These are phyloP conservation scores for Epichloe hybrida DNA, from an alignment of 2,329 filamentous ascomycete genomes.

Conservation along the genomic window DNA sequence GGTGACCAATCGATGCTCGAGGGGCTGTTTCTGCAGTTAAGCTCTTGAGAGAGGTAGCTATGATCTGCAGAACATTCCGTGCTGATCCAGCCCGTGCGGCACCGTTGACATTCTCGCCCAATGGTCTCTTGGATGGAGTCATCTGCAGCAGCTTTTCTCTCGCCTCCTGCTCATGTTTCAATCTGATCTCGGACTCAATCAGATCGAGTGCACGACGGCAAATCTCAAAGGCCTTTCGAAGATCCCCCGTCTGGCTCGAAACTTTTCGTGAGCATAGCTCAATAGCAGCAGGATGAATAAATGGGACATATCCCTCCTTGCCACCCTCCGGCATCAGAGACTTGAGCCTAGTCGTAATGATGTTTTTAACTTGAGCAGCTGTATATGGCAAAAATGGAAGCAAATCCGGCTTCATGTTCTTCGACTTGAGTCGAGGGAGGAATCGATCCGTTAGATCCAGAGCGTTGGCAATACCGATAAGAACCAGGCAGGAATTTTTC, in stretches of 20 bases:
- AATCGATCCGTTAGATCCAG: slow-evolving; percentile 92
- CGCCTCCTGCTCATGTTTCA: slow-evolving; percentile 53
- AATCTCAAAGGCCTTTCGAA: slow-evolving; percentile 92
- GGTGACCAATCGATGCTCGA: slow-evolving; percentile 75
- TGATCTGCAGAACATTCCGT: slow-evolving; percentile 31
- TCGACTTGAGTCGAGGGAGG: slow-evolving; percentile 80
- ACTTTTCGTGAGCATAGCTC: slow-evolving; percentile 92
- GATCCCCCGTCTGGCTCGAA: slow-evolving; percentile 86
- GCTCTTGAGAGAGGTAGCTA: slow-evolving; percentile 40
- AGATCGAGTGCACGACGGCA: slow-evolving; percentile 80
- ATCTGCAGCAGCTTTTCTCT: slow-evolving; percentile 42
- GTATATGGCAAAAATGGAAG: slow-evolving; percentile 98
- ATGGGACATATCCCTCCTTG: slow-evolving; percentile 56
- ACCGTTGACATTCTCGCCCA: slow-evolving; percentile 71
- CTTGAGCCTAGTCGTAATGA: slow-evolving; percentile 73
- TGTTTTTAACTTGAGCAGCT: slow-evolving; percentile 70
- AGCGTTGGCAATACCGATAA: slow-evolving; percentile 92
- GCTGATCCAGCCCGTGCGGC: slow-evolving; percentile 20
- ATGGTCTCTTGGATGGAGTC: slow-evolving; percentile 60
- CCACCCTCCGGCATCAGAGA: slow-evolving; percentile 47
- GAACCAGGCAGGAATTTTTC: slow-evolving; percentile 61
- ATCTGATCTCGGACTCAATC: slow-evolving; percentile 70
- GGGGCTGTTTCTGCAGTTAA: slow-evolving; percentile 71
- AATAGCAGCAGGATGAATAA: slow-evolving; percentile 86
- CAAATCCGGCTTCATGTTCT: slow-evolving; percentile 78